Evolutionary conservation across 2,329 filamentous ascomycete genomes (phyloP).

Genomic region (Cytospora piceicola): DNA sequence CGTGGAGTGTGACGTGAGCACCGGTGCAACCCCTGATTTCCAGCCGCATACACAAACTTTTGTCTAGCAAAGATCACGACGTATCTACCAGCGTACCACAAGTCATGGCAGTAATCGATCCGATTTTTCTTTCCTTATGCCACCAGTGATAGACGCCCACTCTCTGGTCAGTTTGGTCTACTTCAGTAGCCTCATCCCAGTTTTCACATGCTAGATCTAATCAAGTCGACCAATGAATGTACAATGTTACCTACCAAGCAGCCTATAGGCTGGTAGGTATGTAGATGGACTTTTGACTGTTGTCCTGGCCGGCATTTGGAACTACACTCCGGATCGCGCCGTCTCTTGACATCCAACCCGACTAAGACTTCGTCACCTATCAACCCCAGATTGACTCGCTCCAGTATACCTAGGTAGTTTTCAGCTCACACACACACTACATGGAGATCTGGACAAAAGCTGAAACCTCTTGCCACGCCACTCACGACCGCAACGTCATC

Average conservation of each 20-base stretch:
- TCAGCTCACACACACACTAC: not conserved
- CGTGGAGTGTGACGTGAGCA: conserved; percentile 25
- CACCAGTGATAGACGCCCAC: not conserved
- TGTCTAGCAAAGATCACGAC: not conserved
- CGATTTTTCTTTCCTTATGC: not conserved
- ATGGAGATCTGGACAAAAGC: not conserved
- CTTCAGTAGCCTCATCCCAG: not conserved
- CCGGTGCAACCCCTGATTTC: conserved; percentile 20
- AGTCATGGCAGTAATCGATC: not conserved
- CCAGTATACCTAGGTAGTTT: not conserved
- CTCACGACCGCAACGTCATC: conserved; percentile 25
- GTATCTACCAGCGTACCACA: not conserved
- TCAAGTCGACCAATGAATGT: not conserved
- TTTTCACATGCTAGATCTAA: conserved; percentile 17
- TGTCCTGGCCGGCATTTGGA: not conserved
- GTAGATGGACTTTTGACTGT: not conserved
- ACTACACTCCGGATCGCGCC: not conserved
- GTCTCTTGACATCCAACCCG: not conserved
- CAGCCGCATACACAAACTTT: not conserved
- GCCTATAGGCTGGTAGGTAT: too few relatives aligned
- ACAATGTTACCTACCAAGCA: too few relatives aligned
- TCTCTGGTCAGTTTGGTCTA: not conserved
- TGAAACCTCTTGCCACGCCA: conserved; percentile 15
- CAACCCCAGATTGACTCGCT: not conserved
- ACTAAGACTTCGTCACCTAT: not conserved